Evolutionary conservation across 1,284 basidiomycete species (phyloP), one percentile per base, ranked within the genome.

Genomic region (Baeospora myosura): DNA sequence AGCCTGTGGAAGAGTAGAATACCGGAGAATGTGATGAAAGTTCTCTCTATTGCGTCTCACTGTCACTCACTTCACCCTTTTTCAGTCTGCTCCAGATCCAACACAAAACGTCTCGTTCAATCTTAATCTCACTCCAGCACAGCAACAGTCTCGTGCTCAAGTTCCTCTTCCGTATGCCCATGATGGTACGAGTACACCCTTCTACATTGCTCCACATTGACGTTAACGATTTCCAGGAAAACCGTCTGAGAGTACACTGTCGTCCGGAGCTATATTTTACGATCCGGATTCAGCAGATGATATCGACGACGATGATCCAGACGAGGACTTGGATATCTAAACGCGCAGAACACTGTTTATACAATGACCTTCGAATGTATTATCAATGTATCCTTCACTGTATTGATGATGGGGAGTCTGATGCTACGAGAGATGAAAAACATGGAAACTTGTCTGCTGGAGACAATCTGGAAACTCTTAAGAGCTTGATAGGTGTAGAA

Each of bases 241-340:
- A 22, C n/a, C 23, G 11, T 22, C 17, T 7, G 17, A 7, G 20
- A 37, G n/a, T 28, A 14, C 39, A 16, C 29, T 38, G 28, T 37
- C 43, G 11, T 39, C 51, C 11, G 60, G 60, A 22, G 57, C 64
- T 10, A 72, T 72, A 43, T 63, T 69, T 41, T 92, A 91, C 48
- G 84, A 89, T 51, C 88, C 89, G 12, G 88, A 91, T 55, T 88
- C 87, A 14, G 88, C 84, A 24, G 88, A 92, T 54, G 89, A 92
- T 51, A 74, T 90, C 37, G 88, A 92, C 52, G 88, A 90, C 42
- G 89, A 92, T 42, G 88, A 92, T 65, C 88, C 88, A 16, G 88
- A 92, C 52, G 88, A 91, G 55, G 88, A 92, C 59, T 62, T 92
- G 44, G 86, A 92, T 56, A 81, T 91, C 44, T 90, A 66, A 61